These are phyloP conservation scores for Vigna unguiculata DNA, from an alignment of 306 rosid genomes.

Conservation along the genomic window DNA sequence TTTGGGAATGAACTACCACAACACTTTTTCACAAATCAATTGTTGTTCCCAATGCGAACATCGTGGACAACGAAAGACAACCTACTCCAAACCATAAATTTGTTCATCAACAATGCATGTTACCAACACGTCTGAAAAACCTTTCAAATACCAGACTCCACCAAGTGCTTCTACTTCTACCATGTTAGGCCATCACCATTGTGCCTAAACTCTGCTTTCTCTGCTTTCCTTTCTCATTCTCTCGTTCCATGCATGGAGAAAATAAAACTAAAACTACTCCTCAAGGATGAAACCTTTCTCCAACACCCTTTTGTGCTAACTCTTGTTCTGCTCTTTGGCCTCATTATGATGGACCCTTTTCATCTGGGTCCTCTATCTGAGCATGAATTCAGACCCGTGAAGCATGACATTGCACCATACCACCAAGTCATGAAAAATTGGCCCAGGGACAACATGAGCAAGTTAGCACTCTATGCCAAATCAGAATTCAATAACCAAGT, in stretches of 20 bases:
- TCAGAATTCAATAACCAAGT: conserved; percentile 72
- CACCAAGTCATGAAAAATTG: conserved; percentile 76
- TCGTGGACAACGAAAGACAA: conserved; percentile 55
- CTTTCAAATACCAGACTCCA: conserved; percentile 45
- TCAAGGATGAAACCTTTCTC: conserved; percentile 67
- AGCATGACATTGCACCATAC: conserved; percentile 82
- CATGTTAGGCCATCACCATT: conserved; percentile 20
- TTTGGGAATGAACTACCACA: conserved; percentile 12
- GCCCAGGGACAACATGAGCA: conserved; percentile 85
- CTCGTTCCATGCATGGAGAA: conserved; percentile 71
- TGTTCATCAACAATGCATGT: conserved; percentile 58
- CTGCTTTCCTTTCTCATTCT: background rate
- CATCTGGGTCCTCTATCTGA: conserved; percentile 72
- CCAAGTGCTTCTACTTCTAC: conserved; percentile 43
- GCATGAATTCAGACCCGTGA: conserved; percentile 77
- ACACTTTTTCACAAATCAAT: conserved; percentile 15
- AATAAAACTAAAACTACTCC: conserved; percentile 51
- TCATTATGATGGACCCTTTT: conserved; percentile 88
- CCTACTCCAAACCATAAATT: conserved; percentile 57
- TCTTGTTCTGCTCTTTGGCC: conserved; percentile 62
- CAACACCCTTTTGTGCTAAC: conserved; percentile 74
- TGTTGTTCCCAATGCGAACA: conserved; percentile 43
- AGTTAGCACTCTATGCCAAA: conserved; percentile 63
- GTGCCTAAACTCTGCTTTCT: background rate
- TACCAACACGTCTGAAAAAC: conserved; percentile 40